Base-by-base conservation (phyloP, 2,329 filamentous ascomycete genomes). In the Alternaria rosae region DNA sequence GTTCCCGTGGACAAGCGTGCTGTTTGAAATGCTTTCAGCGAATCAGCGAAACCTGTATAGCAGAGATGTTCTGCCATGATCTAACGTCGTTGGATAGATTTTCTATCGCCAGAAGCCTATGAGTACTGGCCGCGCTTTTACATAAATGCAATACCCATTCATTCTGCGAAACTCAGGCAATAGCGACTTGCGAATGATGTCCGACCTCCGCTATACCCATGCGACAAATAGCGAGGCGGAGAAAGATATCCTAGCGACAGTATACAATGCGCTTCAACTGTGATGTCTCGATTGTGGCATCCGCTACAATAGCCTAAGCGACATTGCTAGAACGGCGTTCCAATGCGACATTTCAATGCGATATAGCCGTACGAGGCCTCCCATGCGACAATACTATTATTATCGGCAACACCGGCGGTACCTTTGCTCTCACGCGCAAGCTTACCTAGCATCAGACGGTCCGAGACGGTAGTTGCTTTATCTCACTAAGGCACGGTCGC, bases 1-100 rank as follows among this genome's bases (percentile, higher is more conserved):
- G 64, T 77, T 4, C 66, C 69, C 2, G 71, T 75, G 5, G 75
- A 77, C 65, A 70, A 74, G 70, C 59, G 74, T 53, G 66, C 61
- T 47, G 71, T 73, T 52, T 74, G 57, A 67, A 50, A 32, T 38
- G 50, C 48, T 26, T 44, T 21, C 6, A 48, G 47, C 26, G 43
- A 15, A 21, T 28, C 26, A n/a, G 11, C 35, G 41, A 45, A 56
- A 47, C n/a, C 42, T 44, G 21, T 55, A 32, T 30, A 47, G 23
- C 43, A 35, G 47, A 51, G 42, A 53, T 53, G 41, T 52, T 51
- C 53, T 45, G 59, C 57, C 12, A 57, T 52, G 51, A 55, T 61
- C 58, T 61, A 51, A 69, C 52, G 30, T 44, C 38, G 47, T 44
- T 67, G 62, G 57, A 68, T 65, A 66, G 57, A 67, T 55, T 30